Evolutionary conservation across 2,329 filamentous ascomycete species (phyloP).

Genomic region (Aspergillus oerlinghausenensis): DNA sequence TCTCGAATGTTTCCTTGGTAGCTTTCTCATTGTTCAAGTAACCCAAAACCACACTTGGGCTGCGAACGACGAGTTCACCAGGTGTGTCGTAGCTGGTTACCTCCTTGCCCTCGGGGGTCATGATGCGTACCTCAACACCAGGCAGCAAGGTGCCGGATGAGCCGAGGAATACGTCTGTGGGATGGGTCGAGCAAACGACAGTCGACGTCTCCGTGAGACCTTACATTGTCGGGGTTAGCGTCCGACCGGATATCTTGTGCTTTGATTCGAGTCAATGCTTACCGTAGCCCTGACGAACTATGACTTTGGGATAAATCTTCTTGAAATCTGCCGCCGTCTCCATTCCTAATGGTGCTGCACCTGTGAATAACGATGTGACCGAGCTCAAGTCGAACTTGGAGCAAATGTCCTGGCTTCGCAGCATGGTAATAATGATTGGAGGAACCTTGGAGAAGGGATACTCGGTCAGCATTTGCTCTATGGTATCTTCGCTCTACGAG

Average conservation of each 20-base stretch:
- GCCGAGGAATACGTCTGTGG: constrained; percentile 63
- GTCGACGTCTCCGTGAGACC: constrained; percentile 74
- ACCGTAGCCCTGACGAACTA: constrained; percentile 69
- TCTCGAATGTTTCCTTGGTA: constrained; percentile 73
- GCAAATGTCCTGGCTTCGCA: constrained; percentile 58
- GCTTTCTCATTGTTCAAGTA: constrained; percentile 85
- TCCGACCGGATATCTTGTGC: neutral
- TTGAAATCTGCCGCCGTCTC: constrained; percentile 65
- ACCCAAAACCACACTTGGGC: constrained; percentile 71
- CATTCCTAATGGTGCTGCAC: constrained; percentile 71
- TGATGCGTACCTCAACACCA: constrained; percentile 59
- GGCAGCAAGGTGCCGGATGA: constrained; percentile 69
- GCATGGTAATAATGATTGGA: constrained; percentile 73
- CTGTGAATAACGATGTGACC: constrained; percentile 63
- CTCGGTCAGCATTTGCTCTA: neutral
- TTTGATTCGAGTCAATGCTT: constrained; percentile 12
- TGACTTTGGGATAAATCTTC: constrained; percentile 59
- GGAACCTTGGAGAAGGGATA: constrained; percentile 53
- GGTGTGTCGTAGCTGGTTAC: constrained; percentile 67
- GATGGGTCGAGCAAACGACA: constrained; percentile 56
- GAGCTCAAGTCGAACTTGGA: constrained; percentile 68
- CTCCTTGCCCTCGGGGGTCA: constrained; percentile 65
- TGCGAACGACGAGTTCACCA: constrained; percentile 76
- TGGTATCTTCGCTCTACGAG: neutral
- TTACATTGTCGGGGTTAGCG: constrained; percentile 33